Percentiles rank a stretch among this genome's conserved stretches.
Evolutionary conservation across 2,329 filamentous ascomycete species (phyloP).

Genomic region (Xylariaceae sp.): DNA sequence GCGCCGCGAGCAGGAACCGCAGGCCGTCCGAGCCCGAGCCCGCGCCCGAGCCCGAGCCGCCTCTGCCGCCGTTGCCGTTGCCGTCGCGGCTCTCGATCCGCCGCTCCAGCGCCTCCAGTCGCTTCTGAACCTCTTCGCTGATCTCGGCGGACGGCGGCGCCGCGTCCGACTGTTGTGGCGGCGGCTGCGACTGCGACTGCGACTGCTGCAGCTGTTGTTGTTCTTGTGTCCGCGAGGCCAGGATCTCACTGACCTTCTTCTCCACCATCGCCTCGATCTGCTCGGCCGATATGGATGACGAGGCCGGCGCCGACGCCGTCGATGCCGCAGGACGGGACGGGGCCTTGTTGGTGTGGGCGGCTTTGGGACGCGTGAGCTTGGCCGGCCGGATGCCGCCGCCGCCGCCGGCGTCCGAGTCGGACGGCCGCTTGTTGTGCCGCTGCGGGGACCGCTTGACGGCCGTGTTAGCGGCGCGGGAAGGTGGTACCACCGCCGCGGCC

Average conservation of each 20-base stretch:
- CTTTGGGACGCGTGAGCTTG: slow-evolving; percentile 19
- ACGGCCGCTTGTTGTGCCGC: slow-evolving; percentile 33
- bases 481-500: slow-evolving; percentile 24
- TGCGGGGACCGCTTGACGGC: slow-evolving; percentile 18
- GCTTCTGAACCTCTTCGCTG: slow-evolving; percentile 69
- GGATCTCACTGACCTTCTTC: slow-evolving; percentile 81
- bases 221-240: slow-evolving; percentile 69
- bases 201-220: too few relatives aligned
- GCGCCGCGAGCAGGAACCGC: slow-evolving; percentile 80
- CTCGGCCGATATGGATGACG: slow-evolving; percentile 50
- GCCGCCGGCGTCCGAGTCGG: slow-evolving; percentile 30
- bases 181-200: too few relatives aligned
- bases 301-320: slow-evolving; percentile 8
- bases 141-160: slow-evolving; percentile 44
- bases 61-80: too few relatives aligned
- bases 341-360: slow-evolving; percentile 12
- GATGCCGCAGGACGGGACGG: slow-evolving; percentile 11
- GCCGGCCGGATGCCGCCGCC: slow-evolving; percentile 9
- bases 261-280: slow-evolving; percentile 89
- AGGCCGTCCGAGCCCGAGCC: slow-evolving; percentile 75
- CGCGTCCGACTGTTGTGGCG: slow-evolving; percentile 22
- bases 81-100: slow-evolving; percentile 77
- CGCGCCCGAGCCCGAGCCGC: slow-evolving; percentile 54
- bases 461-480: slow-evolving; percentile 13
- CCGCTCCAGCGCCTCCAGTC: slow-evolving; percentile 76